Conservation (phyloP, 2,329 filamentous ascomycete genomes). For the Cordyceps cateniannulata region DNA sequence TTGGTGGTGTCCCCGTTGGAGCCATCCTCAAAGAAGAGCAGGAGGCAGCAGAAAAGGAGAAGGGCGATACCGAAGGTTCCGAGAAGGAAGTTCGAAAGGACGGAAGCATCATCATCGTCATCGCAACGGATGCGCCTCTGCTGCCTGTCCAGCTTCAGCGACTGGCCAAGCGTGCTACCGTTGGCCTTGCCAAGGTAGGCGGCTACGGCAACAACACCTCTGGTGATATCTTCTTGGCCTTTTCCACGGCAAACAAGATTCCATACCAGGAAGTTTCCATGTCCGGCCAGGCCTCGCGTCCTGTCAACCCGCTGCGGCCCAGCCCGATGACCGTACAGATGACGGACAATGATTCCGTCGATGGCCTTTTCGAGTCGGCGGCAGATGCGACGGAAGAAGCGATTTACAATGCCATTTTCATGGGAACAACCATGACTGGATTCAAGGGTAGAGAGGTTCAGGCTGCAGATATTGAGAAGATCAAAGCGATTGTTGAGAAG, state of each 20-base stretch:
- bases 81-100: constrained; percentile 25
- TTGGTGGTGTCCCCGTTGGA: constrained; percentile 57
- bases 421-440: constrained; percentile 53
- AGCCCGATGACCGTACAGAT: constrained; percentile 20
- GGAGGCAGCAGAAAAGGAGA: constrained; percentile 15
- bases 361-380: constrained; percentile 54
- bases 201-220: constrained; percentile 56
- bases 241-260: constrained; percentile 54
- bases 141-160: constrained; percentile 31
- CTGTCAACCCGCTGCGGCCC: constrained; percentile 36
- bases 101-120: constrained; percentile 29
- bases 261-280: constrained; percentile 25
- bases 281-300: constrained; percentile 30
- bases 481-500: constrained; percentile 40
- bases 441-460: constrained; percentile 42
- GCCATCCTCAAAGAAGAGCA: constrained; percentile 43
- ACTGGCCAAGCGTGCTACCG: constrained; percentile 53
- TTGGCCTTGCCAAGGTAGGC: constrained; percentile 54
- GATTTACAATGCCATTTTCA: constrained; percentile 58
- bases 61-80: constrained; percentile 11
- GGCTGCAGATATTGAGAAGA: constrained; percentile 39
- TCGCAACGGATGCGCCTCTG: constrained; percentile 27
- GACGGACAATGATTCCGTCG: constrained; percentile 53
- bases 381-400: constrained; percentile 60
- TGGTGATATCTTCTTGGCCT: constrained; percentile 61